A percentile compares a stretch with the other conserved stretches of the same genome.
phyloP scores from a whole-genome alignment of 352 stramenopile species.

The Phytopythium chamaehyphon region DNA sequence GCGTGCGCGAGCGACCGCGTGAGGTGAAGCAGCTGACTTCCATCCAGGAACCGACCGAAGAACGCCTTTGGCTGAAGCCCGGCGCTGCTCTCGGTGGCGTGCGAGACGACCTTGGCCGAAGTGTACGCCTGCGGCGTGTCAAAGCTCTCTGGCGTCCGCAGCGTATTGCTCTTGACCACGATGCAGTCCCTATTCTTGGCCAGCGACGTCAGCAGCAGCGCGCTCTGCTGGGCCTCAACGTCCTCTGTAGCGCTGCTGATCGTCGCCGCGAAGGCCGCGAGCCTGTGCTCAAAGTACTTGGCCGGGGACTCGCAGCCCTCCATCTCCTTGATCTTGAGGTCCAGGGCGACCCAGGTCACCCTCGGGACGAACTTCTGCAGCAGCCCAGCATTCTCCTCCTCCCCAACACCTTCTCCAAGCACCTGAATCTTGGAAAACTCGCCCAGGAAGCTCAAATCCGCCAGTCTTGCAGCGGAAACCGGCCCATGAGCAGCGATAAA shows the following conservation, averaged over 20 bases:
- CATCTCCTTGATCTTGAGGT: constrained; percentile 82
- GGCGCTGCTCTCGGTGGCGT: constrained; percentile 35
- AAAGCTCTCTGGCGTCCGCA: constrained; percentile 26
- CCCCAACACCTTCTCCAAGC: constrained; percentile 12
- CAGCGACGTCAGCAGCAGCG: constrained; percentile 34
- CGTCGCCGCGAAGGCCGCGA: constrained; percentile 22
- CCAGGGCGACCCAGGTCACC: constrained; percentile 65
- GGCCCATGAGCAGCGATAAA: constrained; percentile 33
- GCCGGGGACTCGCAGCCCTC: constrained; percentile 51
- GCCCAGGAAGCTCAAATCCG: constrained; percentile 38
- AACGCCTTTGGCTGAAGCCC: constrained; percentile 49
- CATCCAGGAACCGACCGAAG: constrained; percentile 58
- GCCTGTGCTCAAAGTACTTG: constrained; percentile 68
- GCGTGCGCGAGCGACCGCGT: constrained; percentile 42
- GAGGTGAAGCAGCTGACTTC: constrained; percentile 46
- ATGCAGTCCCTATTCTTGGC: constrained; percentile 49
- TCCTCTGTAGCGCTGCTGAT: constrained; percentile 25
- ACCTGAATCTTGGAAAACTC: constrained; percentile 51
- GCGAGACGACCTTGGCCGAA: constrained; percentile 48
- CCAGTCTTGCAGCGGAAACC: constrained; percentile 35
- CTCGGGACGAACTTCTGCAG: constrained; percentile 47
- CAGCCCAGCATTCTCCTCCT: constrained; percentile 33
- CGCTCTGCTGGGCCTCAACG: constrained; percentile 31
- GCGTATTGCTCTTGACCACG: constrained; percentile 52
- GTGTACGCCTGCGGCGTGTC: constrained; percentile 35